Percentiles rank a stretch among this genome's conserved stretches.
These are phyloP conservation scores for Epichloe baconii DNA, from an alignment of 2,329 filamentous ascomycete species.

Conservation along the genomic window DNA sequence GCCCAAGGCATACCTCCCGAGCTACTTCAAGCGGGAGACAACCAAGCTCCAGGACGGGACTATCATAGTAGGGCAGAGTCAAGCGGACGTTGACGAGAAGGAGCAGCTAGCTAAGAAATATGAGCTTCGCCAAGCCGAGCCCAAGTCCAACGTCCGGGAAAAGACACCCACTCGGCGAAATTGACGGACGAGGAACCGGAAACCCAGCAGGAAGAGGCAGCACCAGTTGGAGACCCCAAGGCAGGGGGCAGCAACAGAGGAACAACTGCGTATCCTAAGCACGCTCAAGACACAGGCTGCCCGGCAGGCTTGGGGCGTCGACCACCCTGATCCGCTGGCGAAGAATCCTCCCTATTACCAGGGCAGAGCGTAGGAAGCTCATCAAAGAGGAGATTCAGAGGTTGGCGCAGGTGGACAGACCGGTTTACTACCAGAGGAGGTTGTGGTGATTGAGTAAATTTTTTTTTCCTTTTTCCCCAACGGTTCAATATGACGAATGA, in stretches of 20 bases:
- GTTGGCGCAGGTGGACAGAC: conserved; percentile 31
- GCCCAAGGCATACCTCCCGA: conserved; percentile 36
- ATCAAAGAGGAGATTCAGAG: conserved; percentile 45
- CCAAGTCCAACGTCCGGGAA: not conserved
- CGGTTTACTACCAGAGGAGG: conserved; percentile 40
- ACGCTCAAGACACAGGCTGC: conserved; percentile 19
- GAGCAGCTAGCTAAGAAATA: conserved; percentile 8
- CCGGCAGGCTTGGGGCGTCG: conserved; percentile 20
- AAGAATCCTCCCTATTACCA: conserved; percentile 34
- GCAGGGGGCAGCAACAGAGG: conserved; percentile 10
- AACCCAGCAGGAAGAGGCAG: conserved; percentile 4
- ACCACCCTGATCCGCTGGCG: conserved; percentile 22
- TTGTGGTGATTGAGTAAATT: conserved; percentile 29
- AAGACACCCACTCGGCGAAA: not conserved
- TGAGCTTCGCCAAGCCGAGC: conserved; percentile 14
- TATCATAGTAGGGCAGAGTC: conserved; percentile 25
- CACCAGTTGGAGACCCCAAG: not conserved
- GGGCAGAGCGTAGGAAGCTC: conserved; percentile 39
- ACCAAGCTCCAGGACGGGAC: conserved; percentile 35
- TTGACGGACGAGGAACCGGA: not conserved
- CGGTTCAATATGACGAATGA: not conserved
- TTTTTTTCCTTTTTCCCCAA: too few relatives aligned
- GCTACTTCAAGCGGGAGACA: conserved; percentile 33
- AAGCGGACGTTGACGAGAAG: conserved; percentile 17
- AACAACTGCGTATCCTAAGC: conserved; percentile 20